Conservation (phyloP, 2,329 filamentous ascomycete species). For the Epichloe baconii region DNA sequence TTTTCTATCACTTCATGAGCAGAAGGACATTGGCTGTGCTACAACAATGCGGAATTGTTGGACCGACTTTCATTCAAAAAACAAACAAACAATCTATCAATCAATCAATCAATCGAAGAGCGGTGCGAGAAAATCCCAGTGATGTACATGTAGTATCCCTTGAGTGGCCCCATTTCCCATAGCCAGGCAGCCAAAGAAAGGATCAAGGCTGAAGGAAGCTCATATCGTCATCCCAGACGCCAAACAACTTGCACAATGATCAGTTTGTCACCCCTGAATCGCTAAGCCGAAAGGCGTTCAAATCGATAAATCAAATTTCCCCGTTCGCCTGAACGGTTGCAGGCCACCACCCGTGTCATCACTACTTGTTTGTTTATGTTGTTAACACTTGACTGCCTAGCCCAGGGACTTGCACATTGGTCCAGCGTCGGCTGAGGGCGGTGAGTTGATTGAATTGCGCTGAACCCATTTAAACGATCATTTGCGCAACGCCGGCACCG, state of each 20-base stretch:
- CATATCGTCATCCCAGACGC: slow-evolving; percentile 19
- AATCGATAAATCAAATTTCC: not conserved
- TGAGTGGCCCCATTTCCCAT: not conserved
- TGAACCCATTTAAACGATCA: slow-evolving; percentile 63
- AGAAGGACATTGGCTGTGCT: not conserved
- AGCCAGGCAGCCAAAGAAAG: not conserved
- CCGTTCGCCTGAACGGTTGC: not conserved
- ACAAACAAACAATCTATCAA: not conserved
- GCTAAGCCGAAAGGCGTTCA: not conserved
- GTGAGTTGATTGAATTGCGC: not conserved
- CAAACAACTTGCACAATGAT: slow-evolving; percentile 15
- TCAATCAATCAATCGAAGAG: not conserved
- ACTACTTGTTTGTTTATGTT: not conserved
- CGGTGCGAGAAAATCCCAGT: not conserved
- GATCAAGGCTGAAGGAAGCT: slow-evolving; percentile 10
- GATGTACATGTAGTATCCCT: not conserved
- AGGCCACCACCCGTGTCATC: not conserved
- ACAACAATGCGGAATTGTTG: not conserved
- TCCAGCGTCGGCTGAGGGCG: not conserved
- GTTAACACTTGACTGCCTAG: not conserved
- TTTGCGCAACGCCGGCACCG: slow-evolving; percentile 85
- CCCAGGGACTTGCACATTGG: not conserved
- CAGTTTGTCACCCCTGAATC: not conserved
- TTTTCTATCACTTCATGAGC: not conserved
- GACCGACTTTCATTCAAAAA: not conserved